Conservation (phyloP, 2,329 filamentous ascomycete genomes). For the Fusarium concolor region DNA sequence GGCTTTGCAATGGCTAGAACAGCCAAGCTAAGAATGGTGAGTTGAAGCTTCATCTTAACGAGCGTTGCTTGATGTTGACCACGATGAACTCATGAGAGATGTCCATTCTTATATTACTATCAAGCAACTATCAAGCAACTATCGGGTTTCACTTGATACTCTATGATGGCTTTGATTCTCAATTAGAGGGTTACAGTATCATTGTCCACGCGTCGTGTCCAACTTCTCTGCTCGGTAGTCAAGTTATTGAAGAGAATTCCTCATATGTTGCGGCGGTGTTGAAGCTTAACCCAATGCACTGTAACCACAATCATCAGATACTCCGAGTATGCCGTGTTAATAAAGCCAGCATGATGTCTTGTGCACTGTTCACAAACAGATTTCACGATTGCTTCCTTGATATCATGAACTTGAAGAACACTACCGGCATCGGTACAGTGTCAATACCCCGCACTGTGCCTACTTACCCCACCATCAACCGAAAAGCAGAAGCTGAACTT, state of each 20-base stretch:
- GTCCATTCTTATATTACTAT: background rate
- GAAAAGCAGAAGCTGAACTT: conserved; percentile 34
- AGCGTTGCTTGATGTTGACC: conserved; percentile 1
- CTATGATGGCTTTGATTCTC: no score
- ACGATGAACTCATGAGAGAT: background rate
- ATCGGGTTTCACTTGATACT: no score
- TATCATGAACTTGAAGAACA: conserved; percentile 9
- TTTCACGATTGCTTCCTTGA: conserved; percentile 11
- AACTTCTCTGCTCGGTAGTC: background rate
- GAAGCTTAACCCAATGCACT: background rate
- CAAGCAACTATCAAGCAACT: background rate
- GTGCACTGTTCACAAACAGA: background rate
- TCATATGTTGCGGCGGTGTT: background rate
- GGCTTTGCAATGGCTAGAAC: conserved; percentile 43
- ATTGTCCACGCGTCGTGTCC: background rate
- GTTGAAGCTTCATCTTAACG: conserved; percentile 46
- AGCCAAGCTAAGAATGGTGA: conserved; percentile 39
- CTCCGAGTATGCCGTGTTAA: background rate
- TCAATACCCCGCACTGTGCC: conserved; percentile 17
- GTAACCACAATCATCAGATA: background rate
- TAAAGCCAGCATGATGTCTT: background rate
- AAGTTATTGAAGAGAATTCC: background rate
- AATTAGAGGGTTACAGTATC: background rate
- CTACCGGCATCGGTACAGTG: conserved; percentile 14
- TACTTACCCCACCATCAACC: conserved; percentile 41